These are phyloP conservation scores for Candida germanica DNA, from an alignment of 805 yeast species.

Conservation along the genomic window DNA sequence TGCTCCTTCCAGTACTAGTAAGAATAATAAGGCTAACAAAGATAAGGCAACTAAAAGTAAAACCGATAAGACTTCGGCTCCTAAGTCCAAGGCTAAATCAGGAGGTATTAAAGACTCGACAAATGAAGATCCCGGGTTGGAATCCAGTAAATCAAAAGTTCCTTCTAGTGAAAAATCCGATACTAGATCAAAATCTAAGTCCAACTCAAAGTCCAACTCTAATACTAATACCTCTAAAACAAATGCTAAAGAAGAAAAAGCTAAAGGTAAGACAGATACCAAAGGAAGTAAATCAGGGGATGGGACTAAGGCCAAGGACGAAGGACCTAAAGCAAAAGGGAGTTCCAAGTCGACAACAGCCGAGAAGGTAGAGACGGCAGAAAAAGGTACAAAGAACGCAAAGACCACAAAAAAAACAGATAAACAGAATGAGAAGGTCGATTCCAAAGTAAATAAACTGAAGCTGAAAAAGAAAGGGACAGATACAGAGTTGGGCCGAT, in stretches of 20 bases:
- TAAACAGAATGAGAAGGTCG: too few relatives aligned
- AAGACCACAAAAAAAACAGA: background rate
- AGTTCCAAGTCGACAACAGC: background rate
- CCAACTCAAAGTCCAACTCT: background rate
- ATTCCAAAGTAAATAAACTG: background rate
- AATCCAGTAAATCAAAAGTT: background rate
- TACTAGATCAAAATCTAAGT: background rate
- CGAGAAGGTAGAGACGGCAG: too few relatives aligned
- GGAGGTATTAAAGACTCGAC: too few relatives aligned
- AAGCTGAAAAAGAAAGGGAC: background rate
- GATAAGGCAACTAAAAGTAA: too few relatives aligned
- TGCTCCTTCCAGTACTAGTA: too few relatives aligned
- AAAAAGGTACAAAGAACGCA: background rate
- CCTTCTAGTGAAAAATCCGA: background rate
- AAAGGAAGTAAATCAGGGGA: background rate
- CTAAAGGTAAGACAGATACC: background rate
- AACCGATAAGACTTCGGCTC: too few relatives aligned
- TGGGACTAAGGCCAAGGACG: background rate
- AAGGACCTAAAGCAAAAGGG: background rate
- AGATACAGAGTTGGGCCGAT: too few relatives aligned
- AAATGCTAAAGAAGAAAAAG: background rate
- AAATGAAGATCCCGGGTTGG: too few relatives aligned
- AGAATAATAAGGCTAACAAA: too few relatives aligned
- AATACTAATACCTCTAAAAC: background rate
- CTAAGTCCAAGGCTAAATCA: too few relatives aligned